phyloP scores from a whole-genome alignment of 768 basidiomycete genomes.

The Boletus bicolor region DNA sequence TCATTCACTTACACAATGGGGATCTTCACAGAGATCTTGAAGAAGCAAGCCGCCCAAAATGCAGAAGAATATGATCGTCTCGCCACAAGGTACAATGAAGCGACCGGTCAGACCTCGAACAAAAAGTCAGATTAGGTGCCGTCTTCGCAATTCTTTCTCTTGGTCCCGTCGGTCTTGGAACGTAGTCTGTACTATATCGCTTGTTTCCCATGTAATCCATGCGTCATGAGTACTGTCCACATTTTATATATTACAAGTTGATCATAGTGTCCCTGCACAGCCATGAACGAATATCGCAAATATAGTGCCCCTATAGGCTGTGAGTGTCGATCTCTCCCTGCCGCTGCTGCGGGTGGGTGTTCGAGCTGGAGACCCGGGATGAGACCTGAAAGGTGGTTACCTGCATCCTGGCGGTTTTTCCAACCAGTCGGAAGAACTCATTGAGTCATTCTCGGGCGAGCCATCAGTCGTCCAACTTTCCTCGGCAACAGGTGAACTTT shows the following conservation, averaged over 20 bases:
- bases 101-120: conserved; percentile 55
- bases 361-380: too few species aligned
- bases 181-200: neutral
- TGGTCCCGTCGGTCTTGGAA: neutral
- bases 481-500: too few species aligned
- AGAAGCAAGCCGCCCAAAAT: conserved; percentile 79
- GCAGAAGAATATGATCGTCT: conserved; percentile 80
- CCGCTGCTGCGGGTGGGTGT: too few species aligned
- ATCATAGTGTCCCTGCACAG: neutral
- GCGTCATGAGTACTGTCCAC: neutral
- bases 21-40: conserved; percentile 57
- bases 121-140: conserved; percentile 60
- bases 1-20: neutral
- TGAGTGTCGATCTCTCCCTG: too few species aligned
- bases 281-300: too few species aligned
- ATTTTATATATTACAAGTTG: too few species aligned
- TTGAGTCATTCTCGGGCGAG: too few species aligned
- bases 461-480: too few species aligned
- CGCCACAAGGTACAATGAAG: conserved; percentile 71
- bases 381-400: too few species aligned
- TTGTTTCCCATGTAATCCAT: neutral
- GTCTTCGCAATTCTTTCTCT: neutral
- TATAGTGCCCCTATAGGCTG: too few species aligned
- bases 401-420: too few species aligned
- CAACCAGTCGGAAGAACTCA: too few species aligned